Base-by-base conservation (phyloP, 2,329 filamentous ascomycete genomes). In the Phyllosticta citrichinensis region DNA sequence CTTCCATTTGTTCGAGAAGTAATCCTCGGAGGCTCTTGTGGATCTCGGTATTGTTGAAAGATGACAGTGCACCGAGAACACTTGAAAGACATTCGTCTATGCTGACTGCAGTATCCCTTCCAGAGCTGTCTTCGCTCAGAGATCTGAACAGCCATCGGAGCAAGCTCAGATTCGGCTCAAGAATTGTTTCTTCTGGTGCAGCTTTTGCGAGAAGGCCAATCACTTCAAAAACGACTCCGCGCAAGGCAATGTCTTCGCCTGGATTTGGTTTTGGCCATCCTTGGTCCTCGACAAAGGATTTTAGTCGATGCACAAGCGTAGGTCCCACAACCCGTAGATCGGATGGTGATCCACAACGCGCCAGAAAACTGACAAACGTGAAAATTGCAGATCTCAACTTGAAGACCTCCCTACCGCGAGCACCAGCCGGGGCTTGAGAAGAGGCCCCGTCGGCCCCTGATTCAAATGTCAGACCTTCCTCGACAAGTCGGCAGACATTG, bases 21-120 rank as follows among this genome's bases (percentile, higher is more conserved):
- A 73, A 64, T 40, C 70, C 66, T 57, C 71, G 64, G 53, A 76
- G 65, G 68, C 75, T 62, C 27, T 71, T 64, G 55, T 77, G 73
- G 25, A 80, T 70, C 1, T 75, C 71, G 61, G 78, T 73, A 10
- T 79, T 69, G 63, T 86, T 82, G 12, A 50, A 58, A 4, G 52
- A 40, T 10, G 55, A 40, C n/a, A 62, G 52, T 2, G 82, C 80
- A 63, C 81, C 81, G n/a, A 89, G 74, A 64, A 96, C 79, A 60
- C 87, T 91, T 3, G 91, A 93, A 3, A 97, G 77, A 0, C 92
- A 88, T 57, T 93, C 89, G 67, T 97, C 92, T 60, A 97, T 91
- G 69, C 91, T 94, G 63, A 96, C 86, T 55, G 88, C 87, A 1
- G 92, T 87, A 9, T 85, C 80, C 56, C 88, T 86, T 0, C 85